Base-by-base conservation (phyloP, 2,329 filamentous ascomycete genomes). In the Cercospora zeae-maydis region DNA sequence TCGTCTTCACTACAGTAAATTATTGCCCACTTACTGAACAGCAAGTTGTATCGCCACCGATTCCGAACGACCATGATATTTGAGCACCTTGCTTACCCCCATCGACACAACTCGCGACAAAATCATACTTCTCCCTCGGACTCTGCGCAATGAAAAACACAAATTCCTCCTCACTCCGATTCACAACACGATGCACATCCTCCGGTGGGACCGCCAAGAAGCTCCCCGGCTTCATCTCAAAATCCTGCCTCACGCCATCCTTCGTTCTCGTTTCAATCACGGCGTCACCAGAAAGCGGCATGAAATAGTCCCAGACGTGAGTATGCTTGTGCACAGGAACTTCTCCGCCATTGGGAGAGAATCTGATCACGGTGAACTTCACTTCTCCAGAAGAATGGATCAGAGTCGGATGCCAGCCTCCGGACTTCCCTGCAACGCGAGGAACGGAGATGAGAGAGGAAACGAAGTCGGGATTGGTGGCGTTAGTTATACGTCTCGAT, bases 131-230 rank as follows among this genome's bases (percentile, higher is more conserved):
- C 8, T 16, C 34, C 31, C 65, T 59, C 16, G 65, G 63, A 59
- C 53, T 52, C 49, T 67, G 65, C 16, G 61, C 58, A 33, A 67
- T 63, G 16, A 63, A 52, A 24, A 63, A 65, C 11, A 63, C 63
- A 47, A 63, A 65, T 11, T 47, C 42, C 16, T 63, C 63, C 3
- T 63, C 36, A 30, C 53, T 61, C 21, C 14, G 21, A 57, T 66
- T 65, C 51, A 37, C 52, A 33, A 67, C 63, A 8, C 63, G 61
- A 62, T 67, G 65, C 7, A 62, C 58, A n/a, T 65, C 65, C 19
- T 54, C 58, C 6, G 61, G 63, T 10, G 51, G 56, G 37, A 67
- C 55, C 9, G 63, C 58, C 42, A 67, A 45, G 27, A 65, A 65
- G 21, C 27, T 57, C 2, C 63, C 63, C n/a, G 58, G 47, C 47